These are phyloP conservation scores for Nissolia schottii DNA, from an alignment of 306 rosid genomes.

Conservation along the genomic window DNA sequence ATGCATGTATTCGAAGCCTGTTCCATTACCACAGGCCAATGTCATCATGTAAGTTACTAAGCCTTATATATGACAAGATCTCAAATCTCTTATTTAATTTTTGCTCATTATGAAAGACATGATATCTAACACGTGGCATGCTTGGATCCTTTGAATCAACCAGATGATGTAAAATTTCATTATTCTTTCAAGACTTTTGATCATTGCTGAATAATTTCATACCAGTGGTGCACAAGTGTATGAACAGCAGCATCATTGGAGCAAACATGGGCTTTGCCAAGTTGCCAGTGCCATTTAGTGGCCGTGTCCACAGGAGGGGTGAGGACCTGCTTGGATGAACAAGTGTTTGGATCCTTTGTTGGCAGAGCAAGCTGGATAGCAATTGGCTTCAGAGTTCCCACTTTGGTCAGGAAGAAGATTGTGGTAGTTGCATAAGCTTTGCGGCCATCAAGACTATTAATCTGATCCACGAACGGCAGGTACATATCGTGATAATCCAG, in stretches of 20 bases:
- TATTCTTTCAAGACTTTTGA: no score
- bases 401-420: slow-evolving; percentile 33
- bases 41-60: neutral
- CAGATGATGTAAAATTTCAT: no score
- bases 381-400: slow-evolving; percentile 41
- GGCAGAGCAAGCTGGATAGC: slow-evolving; percentile 44
- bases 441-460: slow-evolving; percentile 35
- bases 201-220: neutral
- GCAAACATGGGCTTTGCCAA: slow-evolving; percentile 41
- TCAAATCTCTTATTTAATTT: neutral
- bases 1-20: slow-evolving; percentile 46
- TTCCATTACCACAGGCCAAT: neutral
- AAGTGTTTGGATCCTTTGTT: slow-evolving; percentile 10
- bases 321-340: slow-evolving; percentile 32
- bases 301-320: slow-evolving; percentile 34
- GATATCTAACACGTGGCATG: neutral
- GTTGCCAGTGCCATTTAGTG: slow-evolving; percentile 46
- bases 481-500: slow-evolving; percentile 38
- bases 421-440: slow-evolving; percentile 46
- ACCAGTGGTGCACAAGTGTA: slow-evolving; percentile 46
- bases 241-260: slow-evolving; percentile 38
- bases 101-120: neutral
- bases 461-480: slow-evolving; percentile 36
- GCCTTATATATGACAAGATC: neutral
- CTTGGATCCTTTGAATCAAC: neutral